Evolutionary conservation across 352 stramenopile species (phyloP), one percentile per base, ranked within the genome.

Genomic region (Globisporangium viniferum): DNA sequence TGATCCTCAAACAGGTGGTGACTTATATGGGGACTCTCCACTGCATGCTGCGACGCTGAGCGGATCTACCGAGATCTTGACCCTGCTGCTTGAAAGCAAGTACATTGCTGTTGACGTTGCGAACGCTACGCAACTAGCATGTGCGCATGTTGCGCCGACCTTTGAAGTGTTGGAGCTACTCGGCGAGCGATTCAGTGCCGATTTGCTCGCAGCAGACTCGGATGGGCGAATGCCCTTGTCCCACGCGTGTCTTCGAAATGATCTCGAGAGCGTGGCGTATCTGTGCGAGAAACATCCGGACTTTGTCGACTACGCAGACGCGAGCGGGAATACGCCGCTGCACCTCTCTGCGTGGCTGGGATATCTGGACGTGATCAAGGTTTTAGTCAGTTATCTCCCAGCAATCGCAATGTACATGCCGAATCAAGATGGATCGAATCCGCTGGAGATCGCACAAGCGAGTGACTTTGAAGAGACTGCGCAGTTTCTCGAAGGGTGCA

Each of bases 241-340:
- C 2, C 90, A 91, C 55, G 85, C 82, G 10, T 90, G 81, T 62
- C 67, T 91, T 15, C 73, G 79, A 0, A 73, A 77, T 9, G 83
- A 92, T 46, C 49, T 77, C 1, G 76, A 68, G 1, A 89, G 83
- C 64, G 80, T 91, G 35, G 61, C 68, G 39, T 88, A 81, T 62
- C 67, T 93, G 39, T 88, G 78, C 53, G 60, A 53, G 1, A 73
- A 80, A 22, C 73, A 86, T 41, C 79, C 80, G 0, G 83, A 91
- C 31, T 91, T 93, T 66, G 79, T 84, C 12, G 83, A 91, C 66
- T 93, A 91, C 56, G 79, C 81, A 2, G 85, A 93, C 54, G 63
- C 73, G 3, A 70, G 75, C 33, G 85, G 85, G n/a, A 88, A 92
- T 48, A 92, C 83, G 31, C 81, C 81, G 55, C 62, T 92, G 64